Conservation (phyloP, 495 filamentous ascomycete species). For the Arthonia radiata region DNA sequence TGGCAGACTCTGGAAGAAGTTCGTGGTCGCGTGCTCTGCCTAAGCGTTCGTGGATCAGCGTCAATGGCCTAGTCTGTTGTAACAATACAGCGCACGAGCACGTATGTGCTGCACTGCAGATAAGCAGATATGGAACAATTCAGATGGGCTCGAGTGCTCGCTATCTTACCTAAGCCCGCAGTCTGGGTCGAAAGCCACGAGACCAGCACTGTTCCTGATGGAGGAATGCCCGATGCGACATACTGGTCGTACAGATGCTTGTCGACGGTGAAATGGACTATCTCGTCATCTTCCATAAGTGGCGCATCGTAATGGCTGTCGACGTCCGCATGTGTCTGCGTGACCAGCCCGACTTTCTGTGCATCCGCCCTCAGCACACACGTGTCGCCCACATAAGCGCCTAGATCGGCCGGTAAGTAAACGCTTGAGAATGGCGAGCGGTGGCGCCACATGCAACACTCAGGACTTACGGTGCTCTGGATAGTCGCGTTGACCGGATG, state of each 20-base stretch:
- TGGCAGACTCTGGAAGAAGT: slow-evolving; percentile 20
- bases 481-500: too few relatives aligned
- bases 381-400: slow-evolving; percentile 12
- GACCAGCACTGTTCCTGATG: slow-evolving; percentile 7
- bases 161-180: slow-evolving; percentile 6
- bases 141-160: slow-evolving; percentile 9
- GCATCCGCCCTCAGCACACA: slow-evolving; percentile 5
- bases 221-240: slow-evolving; percentile 3
- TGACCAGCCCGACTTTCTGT: slow-evolving; percentile 7
- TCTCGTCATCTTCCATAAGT: background rate
- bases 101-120: too few relatives aligned
- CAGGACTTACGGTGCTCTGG: too few relatives aligned
- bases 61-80: background rate
- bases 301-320: slow-evolving; percentile 5
- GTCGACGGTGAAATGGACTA: slow-evolving; percentile 1
- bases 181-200: slow-evolving; percentile 8
- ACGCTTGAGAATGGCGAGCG: too few relatives aligned
- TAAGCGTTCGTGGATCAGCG: slow-evolving; percentile 6
- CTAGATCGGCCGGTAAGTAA: too few relatives aligned
- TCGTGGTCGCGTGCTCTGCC: slow-evolving; percentile 12
- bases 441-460: too few relatives aligned
- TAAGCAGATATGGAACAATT: slow-evolving; percentile 11
- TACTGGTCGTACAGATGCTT: slow-evolving; percentile 6
- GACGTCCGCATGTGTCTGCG: too few relatives aligned
- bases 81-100: background rate